Evolutionary conservation across 148 eudicot species (phyloP).

Genomic region (Silene latifolia): DNA sequence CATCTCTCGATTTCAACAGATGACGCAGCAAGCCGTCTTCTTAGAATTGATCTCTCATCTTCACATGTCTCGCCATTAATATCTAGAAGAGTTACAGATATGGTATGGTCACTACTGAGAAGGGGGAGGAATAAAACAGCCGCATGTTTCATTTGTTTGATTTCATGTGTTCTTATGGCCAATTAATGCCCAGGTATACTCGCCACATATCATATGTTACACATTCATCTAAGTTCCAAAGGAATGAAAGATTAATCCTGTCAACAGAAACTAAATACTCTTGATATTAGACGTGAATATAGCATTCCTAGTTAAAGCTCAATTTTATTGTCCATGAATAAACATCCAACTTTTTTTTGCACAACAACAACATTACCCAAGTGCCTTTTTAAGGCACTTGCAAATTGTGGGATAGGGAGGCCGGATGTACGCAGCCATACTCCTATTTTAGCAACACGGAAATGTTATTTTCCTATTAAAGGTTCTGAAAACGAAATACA

Average conservation of each 20-base stretch:
- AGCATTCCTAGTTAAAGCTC: neutral
- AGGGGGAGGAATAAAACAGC: slow-evolving; percentile 30
- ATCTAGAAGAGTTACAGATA: slow-evolving; percentile 44
- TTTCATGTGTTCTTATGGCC: neutral
- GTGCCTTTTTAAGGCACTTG: no score
- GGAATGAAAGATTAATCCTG: neutral
- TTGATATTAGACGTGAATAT: neutral
- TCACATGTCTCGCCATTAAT: slow-evolving; percentile 69
- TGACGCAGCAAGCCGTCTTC: slow-evolving; percentile 75
- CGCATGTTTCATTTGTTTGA: slow-evolving; percentile 12
- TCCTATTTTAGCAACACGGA: no score
- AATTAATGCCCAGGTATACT: neutral
- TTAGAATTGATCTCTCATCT: slow-evolving; percentile 62
- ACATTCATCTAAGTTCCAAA: neutral
- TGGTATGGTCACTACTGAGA: neutral
- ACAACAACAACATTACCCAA: no score
- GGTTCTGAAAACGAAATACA: no score
- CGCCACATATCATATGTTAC: neutral
- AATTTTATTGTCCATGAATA: neutral
- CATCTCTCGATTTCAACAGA: slow-evolving; percentile 83
- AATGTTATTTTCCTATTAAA: no score
- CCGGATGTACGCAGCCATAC: no score
- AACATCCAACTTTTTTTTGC: no score
- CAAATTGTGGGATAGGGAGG: no score
- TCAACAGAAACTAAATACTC: neutral